phyloP scores from a whole-genome alignment of 1,284 basidiomycete genomes.

The Ceratobasidium sp. region DNA sequence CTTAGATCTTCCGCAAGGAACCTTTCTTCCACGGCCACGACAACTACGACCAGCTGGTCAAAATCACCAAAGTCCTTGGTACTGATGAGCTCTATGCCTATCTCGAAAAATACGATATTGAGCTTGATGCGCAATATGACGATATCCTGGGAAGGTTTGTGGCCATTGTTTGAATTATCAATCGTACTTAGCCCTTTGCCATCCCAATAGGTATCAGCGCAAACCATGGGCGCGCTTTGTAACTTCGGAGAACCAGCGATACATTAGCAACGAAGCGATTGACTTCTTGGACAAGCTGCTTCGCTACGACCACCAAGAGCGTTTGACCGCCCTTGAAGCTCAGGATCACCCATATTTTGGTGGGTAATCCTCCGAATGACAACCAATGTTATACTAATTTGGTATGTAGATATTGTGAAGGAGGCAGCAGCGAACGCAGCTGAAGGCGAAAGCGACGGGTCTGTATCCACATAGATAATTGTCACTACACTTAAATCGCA shows the following conservation, averaged over 20 bases:
- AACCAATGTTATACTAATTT: not conserved
- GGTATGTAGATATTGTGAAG: constrained; percentile 45
- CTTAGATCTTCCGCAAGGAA: constrained; percentile 97
- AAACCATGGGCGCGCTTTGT: constrained; percentile 96
- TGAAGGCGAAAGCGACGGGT: constrained; percentile 26
- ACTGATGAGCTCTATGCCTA: constrained; percentile 93
- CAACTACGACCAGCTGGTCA: constrained; percentile 98
- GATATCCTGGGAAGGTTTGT: constrained; percentile 80
- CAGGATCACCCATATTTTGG: constrained; percentile 91
- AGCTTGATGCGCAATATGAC: constrained; percentile 88
- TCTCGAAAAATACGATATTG: constrained; percentile 93
- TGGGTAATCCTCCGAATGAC: constrained; percentile 47
- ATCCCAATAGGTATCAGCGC: constrained; percentile 72
- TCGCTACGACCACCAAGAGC: constrained; percentile 96
- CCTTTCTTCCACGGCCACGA: constrained; percentile 99
- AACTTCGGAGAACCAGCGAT: constrained; percentile 94
- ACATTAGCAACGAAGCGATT: constrained; percentile 97
- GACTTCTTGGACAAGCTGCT: constrained; percentile 96
- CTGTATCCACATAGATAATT: constrained; percentile 25
- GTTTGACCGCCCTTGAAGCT: constrained; percentile 91
- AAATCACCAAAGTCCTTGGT: constrained; percentile 96
- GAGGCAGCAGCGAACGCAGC: constrained; percentile 41
- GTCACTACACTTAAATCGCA: not conserved
- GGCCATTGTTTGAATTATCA: not conserved
- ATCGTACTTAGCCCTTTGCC: not conserved